Evolutionary conservation across 345 rosid genomes (phyloP).

Genomic region (Arabidopsis suecica): DNA sequence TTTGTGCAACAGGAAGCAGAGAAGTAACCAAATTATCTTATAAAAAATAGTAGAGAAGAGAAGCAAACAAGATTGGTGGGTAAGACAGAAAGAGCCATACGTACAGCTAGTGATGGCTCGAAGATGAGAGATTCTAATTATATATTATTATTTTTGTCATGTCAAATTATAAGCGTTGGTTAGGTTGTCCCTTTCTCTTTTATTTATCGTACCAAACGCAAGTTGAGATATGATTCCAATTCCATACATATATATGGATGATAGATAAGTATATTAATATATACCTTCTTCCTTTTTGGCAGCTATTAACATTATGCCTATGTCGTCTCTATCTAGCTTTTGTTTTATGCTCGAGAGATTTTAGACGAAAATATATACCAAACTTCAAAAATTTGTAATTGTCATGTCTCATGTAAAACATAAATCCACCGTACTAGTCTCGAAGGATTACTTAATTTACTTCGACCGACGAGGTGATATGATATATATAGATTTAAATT

Average conservation of each 20-base stretch:
- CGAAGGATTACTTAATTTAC: not conserved
- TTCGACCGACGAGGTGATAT: constrained; percentile 22
- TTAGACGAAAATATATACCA: not conserved
- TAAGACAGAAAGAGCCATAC: constrained; percentile 42
- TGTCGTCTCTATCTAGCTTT: constrained; percentile 17
- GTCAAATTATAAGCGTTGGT: constrained; percentile 43
- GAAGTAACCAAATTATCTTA: not conserved
- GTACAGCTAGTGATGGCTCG: constrained; percentile 48
- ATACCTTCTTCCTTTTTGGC: no score
- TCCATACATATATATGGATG: constrained; percentile 19
- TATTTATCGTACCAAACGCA: constrained; percentile 43
- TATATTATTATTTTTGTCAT: constrained; percentile 30
- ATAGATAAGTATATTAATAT: constrained; percentile 5
- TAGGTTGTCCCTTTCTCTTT: constrained; percentile 48
- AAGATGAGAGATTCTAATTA: constrained; percentile 32
- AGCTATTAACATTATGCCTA: not conserved
- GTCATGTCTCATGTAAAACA: not conserved
- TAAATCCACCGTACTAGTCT: not conserved
- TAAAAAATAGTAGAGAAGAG: constrained; percentile 8
- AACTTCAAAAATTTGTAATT: not conserved
- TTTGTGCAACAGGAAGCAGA: constrained; percentile 26
- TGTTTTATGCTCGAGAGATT: not conserved
- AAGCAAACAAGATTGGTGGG: constrained; percentile 39
- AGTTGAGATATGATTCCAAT: constrained; percentile 37
- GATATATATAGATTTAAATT: not conserved